Conservation (phyloP, 2,329 filamentous ascomycete species). For the Corinectria fuckeliana region DNA sequence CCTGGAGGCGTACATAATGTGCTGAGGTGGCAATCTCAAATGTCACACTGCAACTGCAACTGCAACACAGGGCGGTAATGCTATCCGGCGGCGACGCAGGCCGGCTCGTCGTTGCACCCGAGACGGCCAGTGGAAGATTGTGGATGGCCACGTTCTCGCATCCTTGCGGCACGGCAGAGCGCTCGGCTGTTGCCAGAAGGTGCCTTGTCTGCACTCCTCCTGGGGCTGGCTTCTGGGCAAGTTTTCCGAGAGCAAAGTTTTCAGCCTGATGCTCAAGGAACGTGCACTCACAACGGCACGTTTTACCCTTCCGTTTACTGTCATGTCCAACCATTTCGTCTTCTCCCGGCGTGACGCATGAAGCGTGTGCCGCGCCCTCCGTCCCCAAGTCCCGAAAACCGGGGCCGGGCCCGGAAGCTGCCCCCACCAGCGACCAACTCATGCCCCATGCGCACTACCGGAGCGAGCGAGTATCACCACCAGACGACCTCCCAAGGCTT, state of each 20-base stretch:
- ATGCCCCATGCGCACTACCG: slow-evolving; percentile 10
- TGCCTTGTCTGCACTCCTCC: slow-evolving; percentile 1
- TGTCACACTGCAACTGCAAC: slow-evolving; percentile 12
- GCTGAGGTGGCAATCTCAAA: slow-evolving; percentile 10
- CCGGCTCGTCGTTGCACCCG: slow-evolving; percentile 12
- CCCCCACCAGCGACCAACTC: slow-evolving; percentile 16
- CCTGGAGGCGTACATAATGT: slow-evolving; percentile 11
- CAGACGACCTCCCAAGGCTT: slow-evolving; percentile 5
- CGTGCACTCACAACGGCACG: slow-evolving; percentile 7
- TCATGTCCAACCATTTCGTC: neutral
- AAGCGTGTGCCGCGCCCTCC: slow-evolving; percentile 20
- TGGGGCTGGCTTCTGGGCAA: neutral
- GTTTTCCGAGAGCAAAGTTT: slow-evolving; percentile 11
- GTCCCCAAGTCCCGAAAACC: slow-evolving; percentile 19
- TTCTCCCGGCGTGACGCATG: neutral
- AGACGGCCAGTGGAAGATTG: neutral
- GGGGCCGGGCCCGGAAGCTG: slow-evolving; percentile 27
- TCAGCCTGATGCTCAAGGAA: neutral
- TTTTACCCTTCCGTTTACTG: neutral
- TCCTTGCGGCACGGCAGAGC: slow-evolving; percentile 13
- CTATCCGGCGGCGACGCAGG: neutral
- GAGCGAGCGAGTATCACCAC: slow-evolving; percentile 4
- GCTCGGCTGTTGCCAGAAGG: slow-evolving; percentile 18
- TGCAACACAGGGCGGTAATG: neutral
- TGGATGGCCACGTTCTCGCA: slow-evolving; percentile 6